A percentile compares a stretch with the other conserved stretches of the same genome.
These are phyloP conservation scores for Ophiostoma ips DNA, from an alignment of 2,329 filamentous ascomycete genomes.

Conservation along the genomic window DNA sequence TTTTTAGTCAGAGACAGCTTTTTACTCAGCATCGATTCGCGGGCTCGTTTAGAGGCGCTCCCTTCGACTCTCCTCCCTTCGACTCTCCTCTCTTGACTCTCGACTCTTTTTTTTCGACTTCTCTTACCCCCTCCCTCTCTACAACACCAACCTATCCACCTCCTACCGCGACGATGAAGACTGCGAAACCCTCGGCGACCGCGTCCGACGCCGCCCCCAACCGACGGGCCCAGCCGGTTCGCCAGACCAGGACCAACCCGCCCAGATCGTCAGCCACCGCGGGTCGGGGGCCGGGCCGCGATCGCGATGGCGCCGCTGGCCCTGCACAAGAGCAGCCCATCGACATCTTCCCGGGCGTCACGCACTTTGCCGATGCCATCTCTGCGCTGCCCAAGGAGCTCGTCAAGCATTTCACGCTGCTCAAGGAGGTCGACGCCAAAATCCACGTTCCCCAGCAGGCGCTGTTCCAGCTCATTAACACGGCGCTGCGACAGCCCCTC, in stretches of 20 bases:
- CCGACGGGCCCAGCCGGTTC: conserved; percentile 15
- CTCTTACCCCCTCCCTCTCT: neutral
- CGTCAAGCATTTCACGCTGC: conserved; percentile 83
- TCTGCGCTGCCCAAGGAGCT: conserved; percentile 88
- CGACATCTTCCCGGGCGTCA: conserved; percentile 53
- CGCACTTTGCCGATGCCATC: conserved; percentile 79
- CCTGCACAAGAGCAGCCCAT: conserved; percentile 42
- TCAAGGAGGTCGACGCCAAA: conserved; percentile 97
- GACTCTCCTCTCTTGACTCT: too few species aligned
- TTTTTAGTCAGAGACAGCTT: too few species aligned
- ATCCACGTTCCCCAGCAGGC: conserved; percentile 77
- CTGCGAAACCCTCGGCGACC: conserved; percentile 32
- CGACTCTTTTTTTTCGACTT: neutral
- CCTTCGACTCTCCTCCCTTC: too few species aligned
- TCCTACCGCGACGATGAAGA: conserved; percentile 35
- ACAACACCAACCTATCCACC: neutral
- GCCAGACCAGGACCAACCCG: conserved; percentile 36
- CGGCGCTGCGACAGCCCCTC: conserved; percentile 39
- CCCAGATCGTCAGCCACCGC: conserved; percentile 37
- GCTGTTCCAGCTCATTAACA: conserved; percentile 60
- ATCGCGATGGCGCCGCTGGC: conserved; percentile 28
- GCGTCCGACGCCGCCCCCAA: conserved; percentile 31
- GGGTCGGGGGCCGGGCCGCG: conserved; percentile 19
- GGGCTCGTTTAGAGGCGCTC: too few species aligned
- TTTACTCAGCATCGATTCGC: too few species aligned